Percentiles rank a stretch among this genome's conserved stretches.
Conservation (phyloP, 495 filamentous ascomycete genomes). For the Penicillium goetzii region DNA sequence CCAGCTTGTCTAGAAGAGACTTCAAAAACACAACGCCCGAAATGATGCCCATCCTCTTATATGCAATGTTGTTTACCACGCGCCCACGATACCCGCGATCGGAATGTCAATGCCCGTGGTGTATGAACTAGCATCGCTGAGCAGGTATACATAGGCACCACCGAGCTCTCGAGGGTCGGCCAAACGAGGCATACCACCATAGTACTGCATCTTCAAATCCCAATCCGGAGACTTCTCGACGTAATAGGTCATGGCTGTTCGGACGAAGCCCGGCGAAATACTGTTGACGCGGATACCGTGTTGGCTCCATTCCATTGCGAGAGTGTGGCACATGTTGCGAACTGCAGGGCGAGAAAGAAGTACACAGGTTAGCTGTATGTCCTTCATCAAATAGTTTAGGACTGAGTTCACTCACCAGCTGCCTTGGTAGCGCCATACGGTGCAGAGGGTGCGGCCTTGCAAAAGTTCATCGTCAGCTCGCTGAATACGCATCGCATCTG, state of each 20-base stretch:
- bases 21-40: slow-evolving; percentile 12
- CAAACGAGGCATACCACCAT: slow-evolving; percentile 48
- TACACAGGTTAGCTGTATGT: neutral
- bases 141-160: slow-evolving; percentile 47
- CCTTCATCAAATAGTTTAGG: neutral
- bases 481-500: neutral
- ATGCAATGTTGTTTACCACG: slow-evolving; percentile 36
- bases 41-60: slow-evolving; percentile 5
- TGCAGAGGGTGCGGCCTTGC: slow-evolving; percentile 33
- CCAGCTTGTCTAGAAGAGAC: neutral
- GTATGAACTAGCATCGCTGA: slow-evolving; percentile 39
- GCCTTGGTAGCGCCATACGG: slow-evolving; percentile 40
- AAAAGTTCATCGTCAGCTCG: neutral
- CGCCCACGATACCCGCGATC: slow-evolving; percentile 49
- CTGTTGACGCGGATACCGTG: slow-evolving; percentile 52
- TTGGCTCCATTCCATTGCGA: slow-evolving; percentile 53
- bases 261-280: slow-evolving; percentile 43
- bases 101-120: slow-evolving; percentile 46
- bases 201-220: slow-evolving; percentile 49
- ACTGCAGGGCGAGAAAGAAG: slow-evolving; percentile 17
- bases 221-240: slow-evolving; percentile 46
- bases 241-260: slow-evolving; percentile 45
- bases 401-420: slow-evolving; percentile 25
- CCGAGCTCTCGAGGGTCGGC: slow-evolving; percentile 45
- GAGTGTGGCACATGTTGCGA: slow-evolving; percentile 42